Base-by-base conservation (phyloP, 768 basidiomycete species). In the Russula vinacea region DNA sequence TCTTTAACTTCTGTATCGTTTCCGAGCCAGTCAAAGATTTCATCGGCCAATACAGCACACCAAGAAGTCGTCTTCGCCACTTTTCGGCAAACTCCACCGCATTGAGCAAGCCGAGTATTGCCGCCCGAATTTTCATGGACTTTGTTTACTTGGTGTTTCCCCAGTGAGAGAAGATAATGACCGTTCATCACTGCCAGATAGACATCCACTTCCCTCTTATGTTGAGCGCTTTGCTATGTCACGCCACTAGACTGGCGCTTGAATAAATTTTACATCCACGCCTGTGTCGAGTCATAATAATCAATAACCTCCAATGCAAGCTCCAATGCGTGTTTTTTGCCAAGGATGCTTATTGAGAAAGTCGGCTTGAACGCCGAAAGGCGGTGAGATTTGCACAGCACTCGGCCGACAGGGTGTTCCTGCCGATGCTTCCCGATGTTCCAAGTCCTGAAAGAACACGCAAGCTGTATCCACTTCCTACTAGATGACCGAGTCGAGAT, bases 151-250 rank as follows among this genome's bases (percentile, higher is more conserved):
- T 37, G 14, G 44, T 22, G 29, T 13, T 39, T 10, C 51, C 9
- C 13, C 39, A 45, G 45, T 35, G 24, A 14, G 9, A 37, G 22
- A 26, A 32, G 29, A 17, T 56, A 50, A 33, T 19, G 1, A 4
- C 19, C 55, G 10, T 6, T 19, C 16, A 32, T 49, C 35, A 26
- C 39, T 26, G n/a, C 32, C 39, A 33, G 10, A 33, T 33, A 4
- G 26, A 42, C 29, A 40, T 32, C 6, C 22, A 13, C 32, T 19
- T n/a, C 49, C 19, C n/a, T 49, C 56, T 26, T 35, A 19, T 26
- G 16, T 29, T 13, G 39, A 50, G 62, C 62, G 62, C 40, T 51
- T 32, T 13, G 29, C 6, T 51, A 33, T 42, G 50, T 52, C 40
- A n/a, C n/a, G 19, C 13, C 26, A 26, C 49, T 9, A 45, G n/a